Evolutionary conservation across 345 rosid species (phyloP).

Genomic region (Eucalyptus microcorys): DNA sequence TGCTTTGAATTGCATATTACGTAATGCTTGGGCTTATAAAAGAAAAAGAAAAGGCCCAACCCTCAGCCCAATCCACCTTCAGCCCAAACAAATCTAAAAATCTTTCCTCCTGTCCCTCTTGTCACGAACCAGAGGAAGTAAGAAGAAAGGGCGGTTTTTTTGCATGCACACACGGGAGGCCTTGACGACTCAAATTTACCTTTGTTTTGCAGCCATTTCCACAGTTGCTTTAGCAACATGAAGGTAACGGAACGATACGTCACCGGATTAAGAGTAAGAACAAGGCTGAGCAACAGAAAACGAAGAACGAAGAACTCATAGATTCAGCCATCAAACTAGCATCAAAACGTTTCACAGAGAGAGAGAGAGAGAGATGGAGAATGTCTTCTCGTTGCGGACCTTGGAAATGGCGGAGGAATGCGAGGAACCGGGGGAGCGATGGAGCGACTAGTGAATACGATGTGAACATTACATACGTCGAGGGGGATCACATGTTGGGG

Average conservation of each 20-base stretch:
- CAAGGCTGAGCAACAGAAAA: background rate
- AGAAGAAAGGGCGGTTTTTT: background rate
- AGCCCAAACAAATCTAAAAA: background rate
- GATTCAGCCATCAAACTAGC: slow-evolving; percentile 16
- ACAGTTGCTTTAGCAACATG: too few relatives aligned
- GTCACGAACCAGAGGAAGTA: background rate
- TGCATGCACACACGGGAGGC: too few relatives aligned
- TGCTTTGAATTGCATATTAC: background rate
- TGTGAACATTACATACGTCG: background rate
- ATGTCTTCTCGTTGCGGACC: background rate
- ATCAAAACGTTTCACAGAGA: background rate
- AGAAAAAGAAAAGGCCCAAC: background rate
- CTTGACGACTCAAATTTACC: too few relatives aligned
- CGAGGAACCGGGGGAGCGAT: too few relatives aligned
- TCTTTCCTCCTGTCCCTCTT: background rate
- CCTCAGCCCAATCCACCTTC: background rate
- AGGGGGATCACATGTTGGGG: background rate
- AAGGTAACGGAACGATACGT: too few relatives aligned
- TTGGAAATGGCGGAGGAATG: background rate
- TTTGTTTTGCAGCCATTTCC: too few relatives aligned
- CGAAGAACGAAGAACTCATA: background rate
- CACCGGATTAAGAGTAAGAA: background rate
- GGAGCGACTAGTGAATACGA: background rate
- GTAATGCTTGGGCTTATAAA: background rate
- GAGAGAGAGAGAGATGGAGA: background rate